Percentiles rank a stretch among this genome's conserved stretches.
Conservation (phyloP, 179 eudicot genomes). For the Amaranthus tricolor region DNA sequence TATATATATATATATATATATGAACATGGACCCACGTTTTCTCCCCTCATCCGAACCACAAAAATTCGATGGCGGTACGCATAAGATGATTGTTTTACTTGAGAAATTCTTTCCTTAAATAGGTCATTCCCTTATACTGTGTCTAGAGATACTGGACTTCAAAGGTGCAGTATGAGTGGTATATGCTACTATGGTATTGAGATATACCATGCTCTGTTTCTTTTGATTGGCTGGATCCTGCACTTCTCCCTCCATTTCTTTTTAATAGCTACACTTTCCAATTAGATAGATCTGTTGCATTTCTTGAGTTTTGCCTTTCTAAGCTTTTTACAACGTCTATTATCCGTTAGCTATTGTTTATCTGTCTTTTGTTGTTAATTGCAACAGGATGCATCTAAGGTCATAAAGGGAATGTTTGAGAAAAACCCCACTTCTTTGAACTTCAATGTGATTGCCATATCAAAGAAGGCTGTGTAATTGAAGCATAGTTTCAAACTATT, state of each 20-base stretch:
- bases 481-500: no score
- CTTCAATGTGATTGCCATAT: slow-evolving; percentile 82
- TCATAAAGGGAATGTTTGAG: slow-evolving; percentile 60
- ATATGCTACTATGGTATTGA: neutral
- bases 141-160: neutral
- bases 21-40: no score
- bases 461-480: slow-evolving; percentile 44
- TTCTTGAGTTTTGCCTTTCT: neutral
- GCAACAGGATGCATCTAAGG: slow-evolving; percentile 77
- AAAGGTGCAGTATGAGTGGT: neutral
- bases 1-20: no score
- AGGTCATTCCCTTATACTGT: no score
- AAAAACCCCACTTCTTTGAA: slow-evolving; percentile 75
- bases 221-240: neutral
- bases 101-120: no score
- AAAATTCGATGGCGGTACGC: no score
- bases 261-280: no score
- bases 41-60: no score
- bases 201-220: neutral
- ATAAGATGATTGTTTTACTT: no score
- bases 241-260: neutral
- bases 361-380: slow-evolving; percentile 9
- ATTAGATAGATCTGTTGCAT: neutral
- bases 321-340: neutral
- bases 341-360: neutral